Conservation (phyloP, 345 rosid genomes). For the Physaria fendleri region DNA sequence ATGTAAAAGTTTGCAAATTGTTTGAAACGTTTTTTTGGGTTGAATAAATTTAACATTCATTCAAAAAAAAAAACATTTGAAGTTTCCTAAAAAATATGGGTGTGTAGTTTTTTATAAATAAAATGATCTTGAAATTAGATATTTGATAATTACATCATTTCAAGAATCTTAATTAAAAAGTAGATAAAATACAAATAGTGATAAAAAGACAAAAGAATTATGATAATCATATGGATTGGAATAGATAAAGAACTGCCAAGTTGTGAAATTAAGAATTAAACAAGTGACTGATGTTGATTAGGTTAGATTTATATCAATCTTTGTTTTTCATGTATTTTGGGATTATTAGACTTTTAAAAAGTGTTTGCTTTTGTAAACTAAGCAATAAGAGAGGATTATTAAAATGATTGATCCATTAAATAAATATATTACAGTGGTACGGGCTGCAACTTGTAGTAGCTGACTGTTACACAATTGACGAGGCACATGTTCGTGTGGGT, state of each 20-base stretch:
- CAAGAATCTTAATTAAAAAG: background rate
- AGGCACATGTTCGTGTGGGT: conserved; percentile 13
- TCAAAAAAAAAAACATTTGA: no score
- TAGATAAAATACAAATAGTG: background rate
- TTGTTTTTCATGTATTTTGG: conserved; percentile 16
- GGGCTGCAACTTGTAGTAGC: conserved; percentile 11
- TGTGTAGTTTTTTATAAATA: no score
- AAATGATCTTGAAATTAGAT: background rate
- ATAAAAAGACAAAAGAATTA: conserved; percentile 1
- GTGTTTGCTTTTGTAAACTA: background rate
- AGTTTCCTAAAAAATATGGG: no score
- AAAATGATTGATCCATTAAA: background rate
- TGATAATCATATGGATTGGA: conserved; percentile 5
- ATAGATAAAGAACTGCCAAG: conserved; percentile 15
- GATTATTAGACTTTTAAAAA: background rate
- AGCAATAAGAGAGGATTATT: background rate
- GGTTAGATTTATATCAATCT: conserved; percentile 26
- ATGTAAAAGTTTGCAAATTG: no score
- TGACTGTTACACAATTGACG: background rate
- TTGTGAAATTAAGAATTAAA: conserved; percentile 9
- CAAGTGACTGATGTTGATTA: conserved; percentile 14
- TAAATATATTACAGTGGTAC: background rate
- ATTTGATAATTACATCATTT: background rate
- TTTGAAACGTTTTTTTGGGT: no score
- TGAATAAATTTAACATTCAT: no score